Conservation (phyloP, 805 yeast genomes). For the Nakazawaea wickerhamii region DNA sequence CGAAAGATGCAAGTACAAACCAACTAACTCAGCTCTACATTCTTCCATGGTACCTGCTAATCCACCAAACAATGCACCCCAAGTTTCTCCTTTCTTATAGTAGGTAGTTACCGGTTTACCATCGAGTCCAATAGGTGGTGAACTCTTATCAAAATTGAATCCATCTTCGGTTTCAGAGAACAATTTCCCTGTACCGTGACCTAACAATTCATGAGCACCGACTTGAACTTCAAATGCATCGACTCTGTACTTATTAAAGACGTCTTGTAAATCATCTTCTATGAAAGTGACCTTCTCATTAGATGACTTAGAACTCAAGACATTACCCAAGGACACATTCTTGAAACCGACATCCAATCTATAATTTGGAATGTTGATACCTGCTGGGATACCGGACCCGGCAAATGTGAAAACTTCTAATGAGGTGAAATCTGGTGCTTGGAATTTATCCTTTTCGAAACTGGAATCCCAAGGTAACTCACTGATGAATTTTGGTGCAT, state of each 20-base stretch:
- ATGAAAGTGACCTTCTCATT: slow-evolving; percentile 69
- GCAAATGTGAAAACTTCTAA: slow-evolving; percentile 86
- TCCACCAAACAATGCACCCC: slow-evolving; percentile 84
- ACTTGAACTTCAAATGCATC: slow-evolving; percentile 91
- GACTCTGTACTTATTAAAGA: slow-evolving; percentile 65
- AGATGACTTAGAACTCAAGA: slow-evolving; percentile 67
- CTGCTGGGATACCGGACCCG: slow-evolving; percentile 88
- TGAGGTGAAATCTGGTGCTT: slow-evolving; percentile 90
- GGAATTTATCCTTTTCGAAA: slow-evolving; percentile 79
- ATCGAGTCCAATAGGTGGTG: slow-evolving; percentile 58
- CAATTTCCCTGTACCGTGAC: slow-evolving; percentile 88
- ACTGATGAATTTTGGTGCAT: slow-evolving; percentile 59
- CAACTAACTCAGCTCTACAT: slow-evolving; percentile 89
- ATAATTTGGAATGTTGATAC: slow-evolving; percentile 88
- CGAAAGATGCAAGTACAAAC: slow-evolving; percentile 72
- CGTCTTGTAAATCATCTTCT: slow-evolving; percentile 41
- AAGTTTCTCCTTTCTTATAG: slow-evolving; percentile 78
- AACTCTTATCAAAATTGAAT: slow-evolving; percentile 64
- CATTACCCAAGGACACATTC: slow-evolving; percentile 85
- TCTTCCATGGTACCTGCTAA: slow-evolving; percentile 87
- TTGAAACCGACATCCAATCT: slow-evolving; percentile 81
- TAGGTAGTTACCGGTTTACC: slow-evolving; percentile 60
- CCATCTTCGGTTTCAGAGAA: slow-evolving; percentile 49
- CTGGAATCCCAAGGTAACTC: slow-evolving; percentile 72
- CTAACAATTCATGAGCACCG: slow-evolving; percentile 86